Base-by-base conservation (phyloP, 805 yeast genomes). In the Torulaspora indica region DNA sequence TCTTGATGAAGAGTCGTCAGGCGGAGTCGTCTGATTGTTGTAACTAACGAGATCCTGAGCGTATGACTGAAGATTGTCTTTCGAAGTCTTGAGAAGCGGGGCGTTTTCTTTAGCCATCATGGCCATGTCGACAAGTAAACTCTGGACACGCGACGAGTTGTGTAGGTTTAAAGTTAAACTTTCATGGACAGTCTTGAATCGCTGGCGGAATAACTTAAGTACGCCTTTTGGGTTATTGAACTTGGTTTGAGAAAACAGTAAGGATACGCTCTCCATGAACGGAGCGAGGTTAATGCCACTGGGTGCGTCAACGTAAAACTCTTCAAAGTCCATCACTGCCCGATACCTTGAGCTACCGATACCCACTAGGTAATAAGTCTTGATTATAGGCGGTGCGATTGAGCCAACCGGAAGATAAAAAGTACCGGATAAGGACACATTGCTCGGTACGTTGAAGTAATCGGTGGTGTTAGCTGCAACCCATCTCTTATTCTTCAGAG, bases 61-160 rank as follows among this genome's bases (percentile, higher is more conserved):
- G 32, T 47, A 51, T 5, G 40, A 18, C 7, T 29, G 29, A 27
- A 55, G 40, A 20, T 43, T 41, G 7, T 28, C 33, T 30, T 51
- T 44, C 1, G 58, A 52, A 6, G 36, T 35, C 33, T 52, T 54
- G 10, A 60, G 44, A 3, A 53, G 25, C 7, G 56, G 55, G 4
- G 28, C 33, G 40, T 59, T 61, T 12, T 18, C 45, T 17, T 42
- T 42, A 1, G 25, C 40, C 2, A 58, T 25, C 1, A 29, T 25
- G 1, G 38, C 29, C 17, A 45, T 33, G 49, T 60, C 61, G 25
- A 57, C 50, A 14, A 63, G 46, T 4, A 47, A 45, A 33, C 41
- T 51, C 4, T 39, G 42, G 3, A 52, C 37, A 15, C 53, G 49
- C 3, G 56, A 48, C 1, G 52, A 22, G 35, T 58, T 59, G 20